Evolutionary conservation across 371 early-diverging fungal genomes (phyloP).

Genomic region (Nosema granulosis): DNA sequence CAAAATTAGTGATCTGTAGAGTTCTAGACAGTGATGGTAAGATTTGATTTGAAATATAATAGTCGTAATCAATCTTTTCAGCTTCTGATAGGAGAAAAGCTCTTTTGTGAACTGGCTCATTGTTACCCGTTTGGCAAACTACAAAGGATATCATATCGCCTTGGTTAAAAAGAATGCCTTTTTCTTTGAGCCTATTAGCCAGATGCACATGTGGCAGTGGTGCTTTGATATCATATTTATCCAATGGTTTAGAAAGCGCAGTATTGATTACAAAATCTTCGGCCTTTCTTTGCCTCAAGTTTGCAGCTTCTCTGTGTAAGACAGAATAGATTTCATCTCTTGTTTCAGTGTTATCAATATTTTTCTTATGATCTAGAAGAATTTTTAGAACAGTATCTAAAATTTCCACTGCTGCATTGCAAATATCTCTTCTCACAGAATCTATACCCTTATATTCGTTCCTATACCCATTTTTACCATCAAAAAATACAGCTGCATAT

Average conservation of each 20-base stretch:
- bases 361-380: constrained; percentile 2
- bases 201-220: constrained; percentile 91
- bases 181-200: constrained; percentile 75
- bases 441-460: constrained; percentile 95
- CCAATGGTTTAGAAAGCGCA: constrained; percentile 81
- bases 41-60: constrained; percentile 90
- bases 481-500: constrained; percentile 78
- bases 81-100: constrained; percentile 82
- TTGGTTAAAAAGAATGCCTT: constrained; percentile 71
- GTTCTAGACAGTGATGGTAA: constrained; percentile 75
- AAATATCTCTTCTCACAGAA: constrained; percentile 94
- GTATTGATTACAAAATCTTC: constrained; percentile 81
- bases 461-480: constrained; percentile 67
- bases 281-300: constrained; percentile 68
- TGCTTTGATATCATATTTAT: constrained; percentile 79
- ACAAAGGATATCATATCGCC: constrained; percentile 93
- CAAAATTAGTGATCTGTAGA: constrained; percentile 9
- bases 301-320: constrained; percentile 1
- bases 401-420: constrained; percentile 79
- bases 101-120: constrained; percentile 69
- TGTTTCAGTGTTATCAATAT: constrained; percentile 12
- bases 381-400: constrained; percentile 69
- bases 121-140: constrained; percentile 73
- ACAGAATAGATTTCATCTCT: constrained; percentile 30
- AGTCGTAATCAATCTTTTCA: constrained; percentile 74